Evolutionary conservation across 768 basidiomycete species (phyloP).

Genomic region (Daedaleopsis sinensis): DNA sequence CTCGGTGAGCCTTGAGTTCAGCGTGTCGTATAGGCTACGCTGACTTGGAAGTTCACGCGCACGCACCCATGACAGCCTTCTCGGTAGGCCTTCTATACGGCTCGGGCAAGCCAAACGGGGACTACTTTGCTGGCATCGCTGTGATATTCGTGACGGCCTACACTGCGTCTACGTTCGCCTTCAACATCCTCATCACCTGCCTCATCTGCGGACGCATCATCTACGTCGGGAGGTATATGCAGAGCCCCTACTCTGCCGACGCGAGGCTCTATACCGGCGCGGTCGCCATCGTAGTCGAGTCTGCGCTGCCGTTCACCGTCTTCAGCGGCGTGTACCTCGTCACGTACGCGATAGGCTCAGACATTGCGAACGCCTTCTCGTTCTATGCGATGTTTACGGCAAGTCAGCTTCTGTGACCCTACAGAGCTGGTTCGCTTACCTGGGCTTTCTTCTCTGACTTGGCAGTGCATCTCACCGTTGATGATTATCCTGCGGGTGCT

Average conservation of each 20-base stretch:
- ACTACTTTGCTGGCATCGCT: constrained; percentile 42
- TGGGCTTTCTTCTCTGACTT: neutral
- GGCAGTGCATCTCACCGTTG: constrained; percentile 39
- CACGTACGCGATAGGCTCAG: constrained; percentile 39
- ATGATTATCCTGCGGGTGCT: constrained; percentile 39
- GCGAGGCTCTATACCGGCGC: constrained; percentile 42
- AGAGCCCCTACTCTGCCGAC: constrained; percentile 24
- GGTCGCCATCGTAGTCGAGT: constrained; percentile 42
- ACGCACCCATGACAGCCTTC: constrained; percentile 32
- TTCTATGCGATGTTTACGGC: constrained; percentile 47
- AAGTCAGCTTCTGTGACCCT: constrained; percentile 13
- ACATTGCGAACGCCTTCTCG: constrained; percentile 40
- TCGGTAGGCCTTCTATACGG: constrained; percentile 44
- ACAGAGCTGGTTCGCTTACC: neutral
- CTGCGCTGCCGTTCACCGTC: constrained; percentile 42
- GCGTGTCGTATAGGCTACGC: neutral
- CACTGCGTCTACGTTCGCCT: constrained; percentile 42
- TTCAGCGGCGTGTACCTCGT: constrained; percentile 43
- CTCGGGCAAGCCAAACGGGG: constrained; percentile 41
- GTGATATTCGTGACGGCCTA: constrained; percentile 45
- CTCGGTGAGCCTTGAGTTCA: constrained; percentile 17
- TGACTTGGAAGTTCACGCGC: neutral
- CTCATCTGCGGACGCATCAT: constrained; percentile 44
- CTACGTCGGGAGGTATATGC: constrained; percentile 32
- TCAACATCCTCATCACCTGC: constrained; percentile 46